Conservation (phyloP, 208 protist genomes). For the Leptomonas seymouri region DNA sequence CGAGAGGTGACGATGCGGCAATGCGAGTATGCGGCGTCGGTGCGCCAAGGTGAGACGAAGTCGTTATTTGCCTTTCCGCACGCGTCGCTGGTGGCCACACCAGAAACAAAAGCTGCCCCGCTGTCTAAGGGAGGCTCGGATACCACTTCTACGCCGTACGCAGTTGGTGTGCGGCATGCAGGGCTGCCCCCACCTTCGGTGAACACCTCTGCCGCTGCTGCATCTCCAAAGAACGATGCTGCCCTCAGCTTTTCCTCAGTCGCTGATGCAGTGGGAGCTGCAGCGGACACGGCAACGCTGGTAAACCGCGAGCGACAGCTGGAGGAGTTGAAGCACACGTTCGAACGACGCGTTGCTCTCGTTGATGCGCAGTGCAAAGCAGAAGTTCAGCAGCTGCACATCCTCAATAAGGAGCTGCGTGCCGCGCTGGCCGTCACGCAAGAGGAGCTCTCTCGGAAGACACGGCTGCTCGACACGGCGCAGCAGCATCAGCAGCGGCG, state of each 20-base stretch:
- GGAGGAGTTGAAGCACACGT: conserved; percentile 45
- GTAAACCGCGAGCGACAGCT: conserved; percentile 37
- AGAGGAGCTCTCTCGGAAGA: conserved; percentile 47
- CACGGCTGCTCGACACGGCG: conserved; percentile 27
- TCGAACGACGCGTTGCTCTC: conserved; percentile 49
- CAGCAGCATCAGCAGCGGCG: conserved; percentile 21
- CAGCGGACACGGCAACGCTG: conserved; percentile 17
- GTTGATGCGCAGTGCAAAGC: conserved; percentile 44
- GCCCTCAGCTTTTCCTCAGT: neutral
- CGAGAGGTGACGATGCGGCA: conserved; percentile 21
- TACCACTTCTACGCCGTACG: neutral
- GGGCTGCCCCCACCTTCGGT: neutral
- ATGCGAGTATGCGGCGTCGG: conserved; percentile 12
- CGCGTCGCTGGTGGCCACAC: neutral
- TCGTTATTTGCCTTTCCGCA: neutral
- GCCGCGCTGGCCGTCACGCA: conserved; percentile 56
- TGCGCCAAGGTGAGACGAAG: neutral
- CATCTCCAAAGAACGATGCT: neutral
- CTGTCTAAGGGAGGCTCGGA: neutral
- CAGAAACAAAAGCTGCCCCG: neutral
- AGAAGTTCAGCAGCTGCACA: conserved; percentile 56
- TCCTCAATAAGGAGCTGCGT: conserved; percentile 67
- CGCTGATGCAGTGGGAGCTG: neutral
- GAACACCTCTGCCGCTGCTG: neutral
- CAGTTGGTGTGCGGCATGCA: neutral